phyloP scores from a whole-genome alignment of 768 basidiomycete species.

The Mycena filopes region DNA sequence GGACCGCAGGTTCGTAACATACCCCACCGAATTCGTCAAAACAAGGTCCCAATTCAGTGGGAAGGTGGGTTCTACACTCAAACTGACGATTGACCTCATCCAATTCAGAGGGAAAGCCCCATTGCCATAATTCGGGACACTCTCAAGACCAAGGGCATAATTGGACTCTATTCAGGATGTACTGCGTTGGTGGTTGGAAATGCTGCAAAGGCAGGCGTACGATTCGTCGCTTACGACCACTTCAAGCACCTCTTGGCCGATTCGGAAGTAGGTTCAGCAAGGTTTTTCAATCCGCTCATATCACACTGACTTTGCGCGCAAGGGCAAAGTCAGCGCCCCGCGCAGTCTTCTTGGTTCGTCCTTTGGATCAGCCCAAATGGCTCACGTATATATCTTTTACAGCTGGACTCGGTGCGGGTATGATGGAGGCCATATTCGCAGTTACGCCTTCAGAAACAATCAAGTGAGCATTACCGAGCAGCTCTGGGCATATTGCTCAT shows the following conservation, averaged over 20 bases:
- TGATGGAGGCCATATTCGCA: constrained; percentile 92
- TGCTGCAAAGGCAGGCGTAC: constrained; percentile 92
- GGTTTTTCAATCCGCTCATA: neutral
- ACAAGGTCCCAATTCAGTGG: constrained; percentile 93
- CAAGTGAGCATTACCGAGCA: constrained; percentile 69
- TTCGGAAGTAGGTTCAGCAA: constrained; percentile 64
- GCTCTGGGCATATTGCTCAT: neutral
- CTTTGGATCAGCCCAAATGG: neutral
- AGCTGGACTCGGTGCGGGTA: constrained; percentile 89
- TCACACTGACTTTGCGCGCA: constrained; percentile 12
- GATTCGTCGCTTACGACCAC: constrained; percentile 94
- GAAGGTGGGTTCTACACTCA: constrained; percentile 54
- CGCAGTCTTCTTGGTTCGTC: constrained; percentile 79
- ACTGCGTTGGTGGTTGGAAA: constrained; percentile 92
- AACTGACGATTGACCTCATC: neutral
- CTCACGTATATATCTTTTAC: constrained; percentile 6
- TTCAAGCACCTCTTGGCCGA: constrained; percentile 90
- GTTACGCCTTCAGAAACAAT: constrained; percentile 99
- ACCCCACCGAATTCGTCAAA: constrained; percentile 93
- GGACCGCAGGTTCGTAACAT: constrained; percentile 78
- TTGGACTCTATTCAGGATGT: constrained; percentile 94
- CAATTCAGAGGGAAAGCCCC: constrained; percentile 66
- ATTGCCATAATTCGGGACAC: constrained; percentile 82
- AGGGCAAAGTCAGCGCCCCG: constrained; percentile 94
- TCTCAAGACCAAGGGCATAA: constrained; percentile 75